phyloP scores from a whole-genome alignment of 2,329 filamentous ascomycete genomes.

The Cercospora sesami region DNA sequence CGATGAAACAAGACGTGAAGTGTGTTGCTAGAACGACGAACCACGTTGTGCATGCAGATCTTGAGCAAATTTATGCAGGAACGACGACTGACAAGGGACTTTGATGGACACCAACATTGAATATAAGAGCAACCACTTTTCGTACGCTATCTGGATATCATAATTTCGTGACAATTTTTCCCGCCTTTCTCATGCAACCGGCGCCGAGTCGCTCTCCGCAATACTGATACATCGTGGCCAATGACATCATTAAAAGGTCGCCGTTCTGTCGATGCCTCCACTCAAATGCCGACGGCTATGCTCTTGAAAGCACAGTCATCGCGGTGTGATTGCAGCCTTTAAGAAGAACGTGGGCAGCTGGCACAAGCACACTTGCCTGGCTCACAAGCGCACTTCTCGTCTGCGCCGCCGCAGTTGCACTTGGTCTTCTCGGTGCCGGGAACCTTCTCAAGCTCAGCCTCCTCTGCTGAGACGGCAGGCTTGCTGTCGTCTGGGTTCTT shows the following conservation, averaged over 20 bases:
- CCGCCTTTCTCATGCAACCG: slow-evolving; percentile 1
- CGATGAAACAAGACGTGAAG: neutral
- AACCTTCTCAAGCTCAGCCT: slow-evolving; percentile 49
- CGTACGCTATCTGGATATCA: slow-evolving; percentile 8
- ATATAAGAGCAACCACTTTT: neutral
- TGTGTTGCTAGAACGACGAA: no score
- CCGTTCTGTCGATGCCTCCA: slow-evolving; percentile 13
- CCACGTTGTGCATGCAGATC: slow-evolving; percentile 4
- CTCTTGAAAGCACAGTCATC: neutral
- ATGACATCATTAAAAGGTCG: slow-evolving; percentile 3
- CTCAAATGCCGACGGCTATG: neutral
- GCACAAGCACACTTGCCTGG: slow-evolving; percentile 51
- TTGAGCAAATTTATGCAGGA: slow-evolving; percentile 19
- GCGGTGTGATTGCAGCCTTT: slow-evolving; percentile 2
- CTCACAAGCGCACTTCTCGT: slow-evolving; percentile 50
- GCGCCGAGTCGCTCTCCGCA: slow-evolving; percentile 5
- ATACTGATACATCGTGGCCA: slow-evolving; percentile 11
- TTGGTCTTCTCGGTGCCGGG: slow-evolving; percentile 52
- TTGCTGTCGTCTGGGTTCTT: slow-evolving; percentile 46
- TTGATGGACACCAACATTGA: slow-evolving; percentile 8
- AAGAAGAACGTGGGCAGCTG: slow-evolving; percentile 48
- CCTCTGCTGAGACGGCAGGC: slow-evolving; percentile 32
- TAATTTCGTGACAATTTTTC: slow-evolving; percentile 11
- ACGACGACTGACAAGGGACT: neutral
- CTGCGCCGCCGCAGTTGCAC: slow-evolving; percentile 52